A percentile compares a stretch with the other conserved stretches of the same genome.
phyloP scores from a whole-genome alignment of 1,139 yeast genomes.

The Saccharomyces hybrid region DNA sequence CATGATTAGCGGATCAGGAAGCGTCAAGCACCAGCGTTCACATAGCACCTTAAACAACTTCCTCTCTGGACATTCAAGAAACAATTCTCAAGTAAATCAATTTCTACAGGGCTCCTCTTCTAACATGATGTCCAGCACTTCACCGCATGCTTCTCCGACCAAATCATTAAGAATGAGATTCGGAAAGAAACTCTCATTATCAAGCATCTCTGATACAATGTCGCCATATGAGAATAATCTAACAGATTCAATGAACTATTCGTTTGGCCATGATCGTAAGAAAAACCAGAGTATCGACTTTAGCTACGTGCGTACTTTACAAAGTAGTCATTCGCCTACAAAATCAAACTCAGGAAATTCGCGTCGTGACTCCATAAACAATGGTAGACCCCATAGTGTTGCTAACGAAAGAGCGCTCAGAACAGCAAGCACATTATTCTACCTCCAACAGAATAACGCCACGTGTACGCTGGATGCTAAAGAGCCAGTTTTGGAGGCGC shows the following conservation, averaged over 20 bases:
- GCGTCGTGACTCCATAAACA: slow-evolving; percentile 5
- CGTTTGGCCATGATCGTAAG: slow-evolving; percentile 13
- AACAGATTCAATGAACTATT: slow-evolving; percentile 3
- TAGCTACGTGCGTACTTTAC: slow-evolving; percentile 25
- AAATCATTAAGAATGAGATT: slow-evolving; percentile 22
- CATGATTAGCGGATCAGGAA: slow-evolving; percentile 20
- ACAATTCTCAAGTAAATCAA: slow-evolving; percentile 17
- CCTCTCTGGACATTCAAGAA: slow-evolving; percentile 12
- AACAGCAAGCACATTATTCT: slow-evolving; percentile 16
- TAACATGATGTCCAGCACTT: slow-evolving; percentile 4
- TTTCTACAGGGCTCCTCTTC: not conserved
- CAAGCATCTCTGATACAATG: slow-evolving; percentile 24
- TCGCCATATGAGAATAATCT: slow-evolving; percentile 3
- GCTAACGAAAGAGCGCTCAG: slow-evolving; percentile 14
- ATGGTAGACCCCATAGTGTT: slow-evolving; percentile 21
- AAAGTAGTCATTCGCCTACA: slow-evolving; percentile 26
- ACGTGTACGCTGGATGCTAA: slow-evolving; percentile 4
- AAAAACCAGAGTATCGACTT: slow-evolving; percentile 28
- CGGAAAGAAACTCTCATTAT: slow-evolving; percentile 27
- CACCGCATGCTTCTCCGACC: slow-evolving; percentile 27
- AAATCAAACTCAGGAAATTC: slow-evolving; percentile 15
- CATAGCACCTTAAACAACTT: slow-evolving; percentile 10
- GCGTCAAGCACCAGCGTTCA: slow-evolving; percentile 15
- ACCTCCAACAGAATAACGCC: slow-evolving; percentile 9
- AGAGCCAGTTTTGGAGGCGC: not conserved